phyloP scores from a whole-genome alignment of 495 filamentous ascomycete genomes.

The Lasiosphaeria miniovina region DNA sequence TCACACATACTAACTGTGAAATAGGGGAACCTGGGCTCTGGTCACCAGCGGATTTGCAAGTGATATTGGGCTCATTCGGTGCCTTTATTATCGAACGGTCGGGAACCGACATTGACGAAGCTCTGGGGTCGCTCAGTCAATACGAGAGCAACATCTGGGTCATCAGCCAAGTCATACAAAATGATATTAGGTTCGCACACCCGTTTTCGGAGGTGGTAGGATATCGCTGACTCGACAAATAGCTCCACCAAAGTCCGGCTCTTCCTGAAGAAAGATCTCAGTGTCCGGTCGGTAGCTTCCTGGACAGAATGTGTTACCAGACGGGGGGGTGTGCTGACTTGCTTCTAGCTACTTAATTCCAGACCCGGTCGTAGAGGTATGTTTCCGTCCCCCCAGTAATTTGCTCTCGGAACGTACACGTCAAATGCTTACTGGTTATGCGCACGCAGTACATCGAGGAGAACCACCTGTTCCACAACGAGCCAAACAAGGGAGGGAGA shows the following conservation, averaged over 20 bases:
- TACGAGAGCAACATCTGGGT: conserved; percentile 74
- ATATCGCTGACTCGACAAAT: conserved; percentile 5
- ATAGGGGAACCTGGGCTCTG: conserved; percentile 61
- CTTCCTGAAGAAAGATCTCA: conserved; percentile 78
- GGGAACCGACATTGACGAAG: conserved; percentile 86
- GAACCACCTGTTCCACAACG: conserved; percentile 16
- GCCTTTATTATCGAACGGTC: conserved; percentile 86
- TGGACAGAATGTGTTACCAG: not conserved
- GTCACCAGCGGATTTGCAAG: conserved; percentile 76
- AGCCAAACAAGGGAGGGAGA: conserved; percentile 6
- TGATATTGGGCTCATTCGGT: conserved; percentile 83
- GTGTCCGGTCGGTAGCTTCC: conserved; percentile 47
- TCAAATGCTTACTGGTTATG: not conserved
- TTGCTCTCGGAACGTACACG: not conserved
- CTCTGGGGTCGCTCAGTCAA: conserved; percentile 67
- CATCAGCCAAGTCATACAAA: conserved; percentile 84
- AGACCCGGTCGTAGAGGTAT: conserved; percentile 26
- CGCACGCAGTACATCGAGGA: conserved; percentile 16
- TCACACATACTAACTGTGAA: conserved; percentile 2
- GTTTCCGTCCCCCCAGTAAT: conserved; percentile 10
- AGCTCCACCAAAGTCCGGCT: conserved; percentile 81
- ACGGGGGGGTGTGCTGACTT: not conserved
- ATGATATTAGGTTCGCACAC: conserved; percentile 61
- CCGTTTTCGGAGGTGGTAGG: not conserved
- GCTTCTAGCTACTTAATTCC: conserved; percentile 26